Base-by-base conservation (phyloP, 2,329 filamentous ascomycete species). In the Ploettnerulaceae sp. region DNA sequence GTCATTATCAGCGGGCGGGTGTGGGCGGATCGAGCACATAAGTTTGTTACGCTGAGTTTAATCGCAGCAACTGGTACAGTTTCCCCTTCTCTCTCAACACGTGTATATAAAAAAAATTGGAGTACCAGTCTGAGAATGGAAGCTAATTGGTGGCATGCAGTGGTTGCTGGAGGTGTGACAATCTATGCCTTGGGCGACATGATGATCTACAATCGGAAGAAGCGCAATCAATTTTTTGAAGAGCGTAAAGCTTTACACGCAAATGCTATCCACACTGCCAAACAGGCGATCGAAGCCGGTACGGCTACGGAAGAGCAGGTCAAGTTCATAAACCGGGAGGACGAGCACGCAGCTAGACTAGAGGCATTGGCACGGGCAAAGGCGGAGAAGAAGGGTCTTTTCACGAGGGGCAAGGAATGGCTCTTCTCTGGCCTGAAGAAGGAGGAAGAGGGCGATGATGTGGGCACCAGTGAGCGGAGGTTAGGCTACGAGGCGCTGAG, bases 131-230 rank as follows among this genome's bases (percentile, higher is more conserved):
- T 18, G 36, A 26, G 28, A 34, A 21, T 8, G 5, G n/a, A 37
- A 37, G 45, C 49, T 52, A 51, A 53, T 48, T 42, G 29, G n/a
- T 25, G n/a, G 21, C 2, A 7, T 47, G 11, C 62, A 76, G 81
- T 80, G 48, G 68, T 83, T 51, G 72, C 75, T 41, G 77, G 72
- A 56, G 74, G 75, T 32, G 73, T 84, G 34, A 80, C 79, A 28
- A 71, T 77, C 29, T 82, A 83, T 62, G 80, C 81, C 7, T 72
- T 82, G 54, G 73, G 77, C 49, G 81, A 83, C 59, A 77, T 86
- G 71, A 72, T 84, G 48, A 66, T 82, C 49, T 81, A 84, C 67
- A 86, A 85, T 64, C 75, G 82, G 45, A 72, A 76, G 48, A 81
- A 83, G 68, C 71, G 76, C 47, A 71, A 71, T 28, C 76, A 83